phyloP scores from a whole-genome alignment of 1,284 basidiomycete genomes.

The Termitomyces sp. region DNA sequence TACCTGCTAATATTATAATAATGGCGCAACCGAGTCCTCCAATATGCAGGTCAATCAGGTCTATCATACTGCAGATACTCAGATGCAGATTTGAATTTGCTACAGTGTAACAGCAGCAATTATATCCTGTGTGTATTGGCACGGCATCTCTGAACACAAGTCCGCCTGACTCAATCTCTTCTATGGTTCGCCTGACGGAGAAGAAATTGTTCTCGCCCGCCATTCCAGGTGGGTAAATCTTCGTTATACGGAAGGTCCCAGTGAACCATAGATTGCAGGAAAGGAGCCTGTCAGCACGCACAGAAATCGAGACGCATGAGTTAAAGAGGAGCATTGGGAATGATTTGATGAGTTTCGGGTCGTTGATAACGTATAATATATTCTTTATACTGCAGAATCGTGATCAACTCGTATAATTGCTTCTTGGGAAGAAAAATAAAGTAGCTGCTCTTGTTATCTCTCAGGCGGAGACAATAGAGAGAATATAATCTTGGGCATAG shows the following conservation, averaged over 20 bases:
- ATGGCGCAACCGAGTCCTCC: constrained; percentile 49
- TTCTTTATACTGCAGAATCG: background rate
- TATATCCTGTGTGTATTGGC: too few species aligned
- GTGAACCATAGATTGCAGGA: constrained; percentile 58
- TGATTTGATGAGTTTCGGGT: background rate
- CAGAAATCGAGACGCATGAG: constrained; percentile 45
- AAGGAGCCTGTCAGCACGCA: constrained; percentile 50
- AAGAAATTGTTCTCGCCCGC: constrained; percentile 35
- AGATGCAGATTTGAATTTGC: too few species aligned
- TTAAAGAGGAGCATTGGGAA: constrained; percentile 48
- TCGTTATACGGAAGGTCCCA: constrained; percentile 32
- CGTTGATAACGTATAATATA: background rate
- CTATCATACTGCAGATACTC: constrained; percentile 34
- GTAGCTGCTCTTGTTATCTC: background rate
- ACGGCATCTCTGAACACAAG: constrained; percentile 32
- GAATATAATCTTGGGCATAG: constrained; percentile 40
- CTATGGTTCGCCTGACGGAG: constrained; percentile 53
- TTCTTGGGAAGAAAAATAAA: background rate
- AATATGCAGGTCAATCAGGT: constrained; percentile 54
- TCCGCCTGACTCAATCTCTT: constrained; percentile 62
- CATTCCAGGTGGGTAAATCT: constrained; percentile 27
- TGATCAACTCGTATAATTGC: background rate
- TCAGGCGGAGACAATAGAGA: constrained; percentile 32
- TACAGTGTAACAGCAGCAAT: too few species aligned
- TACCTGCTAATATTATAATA: constrained; percentile 47